phyloP scores from a whole-genome alignment of 768 basidiomycete genomes.

The Leccinum sublutescens region DNA sequence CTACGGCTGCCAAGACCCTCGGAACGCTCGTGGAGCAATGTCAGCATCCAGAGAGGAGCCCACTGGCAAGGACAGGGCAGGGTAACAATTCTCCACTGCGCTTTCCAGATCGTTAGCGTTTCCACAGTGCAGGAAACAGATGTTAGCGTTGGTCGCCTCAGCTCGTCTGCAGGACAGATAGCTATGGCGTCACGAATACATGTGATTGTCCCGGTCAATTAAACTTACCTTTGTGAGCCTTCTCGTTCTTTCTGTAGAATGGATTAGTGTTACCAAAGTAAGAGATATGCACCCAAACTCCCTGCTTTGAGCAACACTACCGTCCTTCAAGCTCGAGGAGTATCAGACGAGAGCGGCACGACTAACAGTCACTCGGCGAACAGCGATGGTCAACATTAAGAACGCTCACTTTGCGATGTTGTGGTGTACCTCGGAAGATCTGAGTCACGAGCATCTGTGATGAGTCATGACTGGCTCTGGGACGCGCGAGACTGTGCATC shows the following conservation, averaged over 20 bases:
- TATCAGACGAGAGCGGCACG: constrained; percentile 36
- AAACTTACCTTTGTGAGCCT: constrained; percentile 58
- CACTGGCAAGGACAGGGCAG: constrained; percentile 4
- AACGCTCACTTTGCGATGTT: too few species aligned
- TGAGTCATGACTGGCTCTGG: too few species aligned
- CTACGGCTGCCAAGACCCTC: too few species aligned
- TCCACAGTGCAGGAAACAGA: constrained; percentile 22
- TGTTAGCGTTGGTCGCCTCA: neutral
- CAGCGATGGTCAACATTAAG: constrained; percentile 23
- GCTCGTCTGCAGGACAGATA: constrained; percentile 3
- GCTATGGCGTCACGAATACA: constrained; percentile 10
- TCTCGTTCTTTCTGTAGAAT: constrained; percentile 61
- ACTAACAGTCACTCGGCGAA: constrained; percentile 42
- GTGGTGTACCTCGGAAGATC: too few species aligned
- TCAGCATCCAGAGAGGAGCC: constrained; percentile 5
- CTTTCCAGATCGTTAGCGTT: constrained; percentile 23
- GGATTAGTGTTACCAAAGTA: neutral
- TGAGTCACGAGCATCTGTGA: too few species aligned
- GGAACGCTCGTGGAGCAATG: too few species aligned
- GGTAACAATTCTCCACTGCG: constrained; percentile 18
- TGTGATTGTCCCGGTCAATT: neutral
- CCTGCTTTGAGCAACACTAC: constrained; percentile 58
- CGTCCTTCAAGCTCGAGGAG: constrained; percentile 45
- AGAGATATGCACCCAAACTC: constrained; percentile 53
- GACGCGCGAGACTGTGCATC: too few species aligned